Percentiles rank a stretch among this genome's conserved stretches.
Evolutionary conservation across 352 stramenopile genomes (phyloP).

Genomic region (Globisporangium carolinianum): DNA sequence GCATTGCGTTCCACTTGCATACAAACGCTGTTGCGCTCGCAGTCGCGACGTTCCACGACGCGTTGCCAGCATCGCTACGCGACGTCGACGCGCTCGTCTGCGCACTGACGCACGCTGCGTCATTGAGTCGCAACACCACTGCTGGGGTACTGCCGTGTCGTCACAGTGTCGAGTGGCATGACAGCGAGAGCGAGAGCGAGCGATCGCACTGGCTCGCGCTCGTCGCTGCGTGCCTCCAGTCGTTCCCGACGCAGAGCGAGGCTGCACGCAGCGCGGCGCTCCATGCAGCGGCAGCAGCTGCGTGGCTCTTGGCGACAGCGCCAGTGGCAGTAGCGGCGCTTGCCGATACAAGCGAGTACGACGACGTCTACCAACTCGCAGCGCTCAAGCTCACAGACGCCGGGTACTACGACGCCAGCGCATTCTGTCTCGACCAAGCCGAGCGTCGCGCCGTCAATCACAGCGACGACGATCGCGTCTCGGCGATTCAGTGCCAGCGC

Average conservation of each 20-base stretch:
- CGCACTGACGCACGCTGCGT: too few species aligned
- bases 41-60: slow-evolving; percentile 25
- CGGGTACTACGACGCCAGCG: slow-evolving; percentile 24
- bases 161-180: too few species aligned
- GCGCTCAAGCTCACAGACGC: slow-evolving; percentile 11
- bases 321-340: not conserved
- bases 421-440: slow-evolving; percentile 10
- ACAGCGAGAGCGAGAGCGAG: not conserved
- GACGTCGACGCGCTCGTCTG: slow-evolving; percentile 14
- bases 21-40: slow-evolving; percentile 24
- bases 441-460: not conserved
- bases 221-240: not conserved
- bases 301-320: slow-evolving; percentile 9
- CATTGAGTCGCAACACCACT: too few species aligned
- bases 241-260: slow-evolving; percentile 13
- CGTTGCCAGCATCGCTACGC: not conserved
- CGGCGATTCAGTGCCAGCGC: slow-evolving; percentile 14
- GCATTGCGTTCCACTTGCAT: slow-evolving; percentile 26
- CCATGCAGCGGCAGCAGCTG: slow-evolving; percentile 20
- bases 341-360: not conserved
- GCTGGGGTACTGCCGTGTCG: too few species aligned
- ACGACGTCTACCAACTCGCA: slow-evolving; percentile 5
- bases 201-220: not conserved
- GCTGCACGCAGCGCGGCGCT: slow-evolving; percentile 20
- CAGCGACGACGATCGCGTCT: not conserved